Percentiles rank a stretch among this genome's conserved stretches.
phyloP scores from a whole-genome alignment of 495 filamentous ascomycete species.

The Neurospora sp. region DNA sequence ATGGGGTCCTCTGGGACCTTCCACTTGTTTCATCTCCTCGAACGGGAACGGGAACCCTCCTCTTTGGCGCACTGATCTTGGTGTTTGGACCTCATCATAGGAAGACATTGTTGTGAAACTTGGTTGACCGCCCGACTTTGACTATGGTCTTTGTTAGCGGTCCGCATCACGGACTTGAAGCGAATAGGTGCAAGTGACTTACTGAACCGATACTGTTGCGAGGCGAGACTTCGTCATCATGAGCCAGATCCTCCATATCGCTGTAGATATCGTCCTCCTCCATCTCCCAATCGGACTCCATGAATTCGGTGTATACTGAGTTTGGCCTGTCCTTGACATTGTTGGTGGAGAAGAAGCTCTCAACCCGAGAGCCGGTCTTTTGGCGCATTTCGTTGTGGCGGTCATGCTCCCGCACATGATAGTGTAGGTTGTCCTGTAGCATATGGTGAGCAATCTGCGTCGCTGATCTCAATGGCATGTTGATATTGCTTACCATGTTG shows the following conservation, averaged over 20 bases:
- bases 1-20: conserved; percentile 78
- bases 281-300: conserved; percentile 59
- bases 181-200: conserved; percentile 20
- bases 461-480: background rate
- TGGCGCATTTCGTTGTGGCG: conserved; percentile 36
- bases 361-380: conserved; percentile 27
- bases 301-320: conserved; percentile 61
- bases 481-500: background rate
- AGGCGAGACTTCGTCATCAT: conserved; percentile 54
- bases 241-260: conserved; percentile 37
- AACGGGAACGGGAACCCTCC: conserved; percentile 20
- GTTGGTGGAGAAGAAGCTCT: conserved; percentile 33
- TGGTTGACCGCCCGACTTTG: conserved; percentile 35
- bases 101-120: conserved; percentile 69
- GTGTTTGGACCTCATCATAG: conserved; percentile 65
- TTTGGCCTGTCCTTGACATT: conserved; percentile 40
- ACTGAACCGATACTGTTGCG: conserved; percentile 59
- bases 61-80: conserved; percentile 40
- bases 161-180: background rate
- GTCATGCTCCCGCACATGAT: conserved; percentile 8
- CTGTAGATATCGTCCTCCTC: conserved; percentile 47
- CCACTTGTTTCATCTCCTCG: conserved; percentile 46
- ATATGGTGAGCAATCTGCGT: conserved; percentile 7
- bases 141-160: conserved; percentile 29
- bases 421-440: conserved; percentile 15